phyloP scores from a whole-genome alignment of 2,329 filamentous ascomycete species.

The Emericellopsis atlantica region DNA sequence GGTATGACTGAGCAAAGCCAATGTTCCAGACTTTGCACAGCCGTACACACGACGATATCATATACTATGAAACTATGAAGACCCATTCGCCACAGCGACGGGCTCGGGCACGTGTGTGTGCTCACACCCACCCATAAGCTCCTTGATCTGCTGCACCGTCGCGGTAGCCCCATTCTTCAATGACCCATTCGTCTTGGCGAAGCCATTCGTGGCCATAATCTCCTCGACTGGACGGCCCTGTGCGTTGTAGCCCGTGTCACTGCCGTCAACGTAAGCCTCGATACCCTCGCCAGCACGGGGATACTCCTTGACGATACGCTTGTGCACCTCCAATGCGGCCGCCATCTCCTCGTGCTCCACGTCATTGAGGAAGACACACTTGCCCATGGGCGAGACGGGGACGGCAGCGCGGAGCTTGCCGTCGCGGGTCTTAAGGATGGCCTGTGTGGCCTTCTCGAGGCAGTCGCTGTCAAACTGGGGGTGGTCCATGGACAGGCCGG shows the following conservation, averaged over 20 bases:
- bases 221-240: constrained; percentile 13
- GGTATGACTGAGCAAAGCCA: too few species aligned
- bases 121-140: constrained; percentile 3
- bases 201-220: background rate
- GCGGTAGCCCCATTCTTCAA: background rate
- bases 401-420: constrained; percentile 56
- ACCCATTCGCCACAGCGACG: constrained; percentile 2
- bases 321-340: constrained; percentile 47
- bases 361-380: constrained; percentile 57
- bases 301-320: constrained; percentile 48
- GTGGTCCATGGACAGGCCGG: constrained; percentile 61
- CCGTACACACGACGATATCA: too few species aligned
- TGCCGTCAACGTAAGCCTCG: constrained; percentile 57
- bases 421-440: constrained; percentile 60
- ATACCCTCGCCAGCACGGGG: constrained; percentile 52
- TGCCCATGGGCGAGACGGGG: constrained; percentile 49
- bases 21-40: too few species aligned
- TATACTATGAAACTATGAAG: too few species aligned
- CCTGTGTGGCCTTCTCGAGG: constrained; percentile 51
- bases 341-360: constrained; percentile 50
- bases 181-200: too few species aligned
- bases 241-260: constrained; percentile 48
- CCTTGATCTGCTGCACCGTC: constrained; percentile 1
- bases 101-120: constrained; percentile 1
- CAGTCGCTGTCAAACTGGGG: constrained; percentile 52